Evolutionary conservation across 257 asterid species (phyloP).

Genomic region (Solanum chiquidenum): DNA sequence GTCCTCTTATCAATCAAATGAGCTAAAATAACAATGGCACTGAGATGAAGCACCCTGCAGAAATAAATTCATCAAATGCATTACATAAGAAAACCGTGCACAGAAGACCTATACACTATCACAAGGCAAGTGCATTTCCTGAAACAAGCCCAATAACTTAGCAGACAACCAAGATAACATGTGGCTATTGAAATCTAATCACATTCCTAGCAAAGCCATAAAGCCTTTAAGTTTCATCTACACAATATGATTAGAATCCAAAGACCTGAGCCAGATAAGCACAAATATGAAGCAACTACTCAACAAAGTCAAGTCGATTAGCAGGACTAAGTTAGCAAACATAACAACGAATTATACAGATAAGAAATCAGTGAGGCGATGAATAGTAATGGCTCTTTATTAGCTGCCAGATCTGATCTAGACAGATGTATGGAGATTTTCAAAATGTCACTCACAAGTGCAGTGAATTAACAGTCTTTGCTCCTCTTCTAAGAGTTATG

Average conservation of each 20-base stretch:
- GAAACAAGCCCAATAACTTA: background rate
- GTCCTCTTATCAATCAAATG: background rate
- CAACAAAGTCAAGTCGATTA: background rate
- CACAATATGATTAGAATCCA: background rate
- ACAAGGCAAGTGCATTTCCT: background rate
- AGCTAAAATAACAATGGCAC: background rate
- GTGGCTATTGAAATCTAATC: background rate
- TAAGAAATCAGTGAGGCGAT: background rate
- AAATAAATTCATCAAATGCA: background rate
- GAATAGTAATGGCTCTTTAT: background rate
- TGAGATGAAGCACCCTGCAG: background rate
- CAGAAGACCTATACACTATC: background rate
- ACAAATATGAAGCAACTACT: background rate
- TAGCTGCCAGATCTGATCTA: background rate
- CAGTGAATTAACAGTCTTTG: constrained; percentile 83
- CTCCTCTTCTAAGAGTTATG: constrained; percentile 88
- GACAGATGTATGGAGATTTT: background rate
- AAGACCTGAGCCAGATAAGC: background rate
- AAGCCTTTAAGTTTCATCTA: background rate
- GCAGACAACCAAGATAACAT: background rate
- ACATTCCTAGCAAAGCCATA: background rate
- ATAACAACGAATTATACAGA: background rate
- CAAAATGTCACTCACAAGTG: constrained; percentile 58
- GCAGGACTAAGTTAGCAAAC: background rate
- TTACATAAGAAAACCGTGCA: background rate